Percentiles rank a stretch among this genome's conserved stretches.
Conservation (phyloP, 179 eudicot genomes). For the Sideroxylon spinosum region DNA sequence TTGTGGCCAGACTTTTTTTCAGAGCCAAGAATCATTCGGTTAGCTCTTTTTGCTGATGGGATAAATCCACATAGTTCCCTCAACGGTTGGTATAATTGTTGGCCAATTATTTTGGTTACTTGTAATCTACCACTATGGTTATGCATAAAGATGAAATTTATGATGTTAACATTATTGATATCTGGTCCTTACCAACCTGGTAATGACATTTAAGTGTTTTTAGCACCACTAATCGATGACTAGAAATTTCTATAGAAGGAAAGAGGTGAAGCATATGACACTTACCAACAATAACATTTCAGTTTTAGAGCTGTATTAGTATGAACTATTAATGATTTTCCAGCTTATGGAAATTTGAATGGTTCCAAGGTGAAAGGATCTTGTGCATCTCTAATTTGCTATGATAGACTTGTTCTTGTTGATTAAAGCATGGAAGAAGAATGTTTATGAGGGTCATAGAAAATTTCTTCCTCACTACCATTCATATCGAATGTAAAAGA, state of each 20-base stretch:
- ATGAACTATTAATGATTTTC: background rate
- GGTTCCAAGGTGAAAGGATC: background rate
- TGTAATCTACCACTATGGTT: no score
- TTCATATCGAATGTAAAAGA: background rate
- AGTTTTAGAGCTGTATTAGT: background rate
- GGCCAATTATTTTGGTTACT: no score
- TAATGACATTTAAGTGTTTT: conserved; percentile 12
- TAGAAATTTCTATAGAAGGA: background rate
- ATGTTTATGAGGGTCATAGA: background rate
- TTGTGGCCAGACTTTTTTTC: background rate
- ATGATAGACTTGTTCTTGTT: no score
- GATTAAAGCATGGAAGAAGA: background rate
- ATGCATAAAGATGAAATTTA: background rate
- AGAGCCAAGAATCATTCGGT: background rate
- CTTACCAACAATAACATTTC: background rate
- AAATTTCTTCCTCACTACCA: conserved; percentile 1
- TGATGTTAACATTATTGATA: conserved; percentile 11
- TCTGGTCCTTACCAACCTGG: conserved; percentile 9
- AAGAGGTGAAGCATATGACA: background rate
- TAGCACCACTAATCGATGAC: background rate
- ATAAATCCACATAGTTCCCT: background rate
- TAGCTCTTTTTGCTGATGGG: background rate
- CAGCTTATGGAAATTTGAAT: background rate
- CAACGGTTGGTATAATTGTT: background rate
- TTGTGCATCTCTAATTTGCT: background rate